Conservation (phyloP, 495 filamentous ascomycete genomes). For the Penicillium nucicola region DNA sequence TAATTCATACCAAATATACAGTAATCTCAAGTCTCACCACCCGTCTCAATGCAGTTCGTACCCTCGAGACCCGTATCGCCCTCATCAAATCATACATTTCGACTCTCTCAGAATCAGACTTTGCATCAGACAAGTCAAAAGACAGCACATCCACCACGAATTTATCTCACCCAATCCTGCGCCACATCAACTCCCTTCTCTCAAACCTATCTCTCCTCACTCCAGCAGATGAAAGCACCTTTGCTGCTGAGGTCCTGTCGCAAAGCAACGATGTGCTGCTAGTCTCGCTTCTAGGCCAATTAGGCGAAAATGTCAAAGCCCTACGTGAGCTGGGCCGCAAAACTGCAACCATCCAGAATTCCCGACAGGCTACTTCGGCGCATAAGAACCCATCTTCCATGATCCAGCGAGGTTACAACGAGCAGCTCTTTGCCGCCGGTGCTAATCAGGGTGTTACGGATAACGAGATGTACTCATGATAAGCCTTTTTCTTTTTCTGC, state of each 20-base stretch:
- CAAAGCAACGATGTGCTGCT: conserved; percentile 78
- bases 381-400: conserved; percentile 27
- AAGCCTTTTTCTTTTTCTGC: background rate
- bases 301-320: conserved; percentile 64
- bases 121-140: conserved; percentile 27
- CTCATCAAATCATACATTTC: conserved; percentile 80
- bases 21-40: conserved; percentile 72
- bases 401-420: conserved; percentile 21
- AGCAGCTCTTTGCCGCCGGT: conserved; percentile 20
- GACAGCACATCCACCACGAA: conserved; percentile 16
- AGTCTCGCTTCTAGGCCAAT: conserved; percentile 63
- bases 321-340: conserved; percentile 71
- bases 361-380: conserved; percentile 25
- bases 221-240: conserved; percentile 52
- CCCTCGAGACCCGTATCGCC: conserved; percentile 79
- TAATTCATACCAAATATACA: conserved; percentile 22
- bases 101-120: conserved; percentile 61
- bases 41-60: conserved; percentile 87
- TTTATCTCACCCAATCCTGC: conserved; percentile 47
- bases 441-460: background rate
- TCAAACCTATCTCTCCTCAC: conserved; percentile 53
- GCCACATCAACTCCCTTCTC: conserved; percentile 57
- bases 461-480: conserved; percentile 8
- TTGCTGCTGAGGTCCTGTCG: conserved; percentile 58
- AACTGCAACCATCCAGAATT: conserved; percentile 58